Percentiles rank a stretch among this genome's conserved stretches.
These are phyloP conservation scores for Scalesia atractyloides DNA, from an alignment of 129 eudicot genomes.

Conservation along the genomic window DNA sequence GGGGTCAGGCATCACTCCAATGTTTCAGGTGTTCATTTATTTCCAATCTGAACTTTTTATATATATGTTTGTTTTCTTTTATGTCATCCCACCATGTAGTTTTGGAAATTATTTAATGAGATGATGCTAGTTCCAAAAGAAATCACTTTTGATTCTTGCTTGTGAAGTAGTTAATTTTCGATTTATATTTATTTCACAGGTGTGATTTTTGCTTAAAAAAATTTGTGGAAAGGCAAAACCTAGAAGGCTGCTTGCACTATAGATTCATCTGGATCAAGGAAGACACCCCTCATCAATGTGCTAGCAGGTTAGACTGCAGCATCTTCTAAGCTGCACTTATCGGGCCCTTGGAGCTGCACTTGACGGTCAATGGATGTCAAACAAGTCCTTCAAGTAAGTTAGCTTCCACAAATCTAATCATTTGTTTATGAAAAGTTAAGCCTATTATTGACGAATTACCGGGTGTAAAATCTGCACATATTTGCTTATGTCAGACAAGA, in stretches of 20 bases:
- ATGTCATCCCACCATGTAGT: no score
- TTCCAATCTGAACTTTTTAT: not conserved
- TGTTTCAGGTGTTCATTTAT: conserved; percentile 55
- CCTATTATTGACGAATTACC: not conserved
- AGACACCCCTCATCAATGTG: conserved; percentile 92
- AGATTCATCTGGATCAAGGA: conserved; percentile 99
- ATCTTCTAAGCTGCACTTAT: conserved; percentile 65
- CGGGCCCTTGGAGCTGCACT: conserved; percentile 95
- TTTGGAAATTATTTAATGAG: no score
- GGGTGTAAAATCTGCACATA: no score
- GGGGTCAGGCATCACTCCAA: conserved; percentile 68
- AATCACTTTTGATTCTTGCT: not conserved
- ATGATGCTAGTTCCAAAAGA: no score
- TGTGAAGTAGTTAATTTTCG: not conserved
- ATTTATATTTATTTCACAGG: conserved; percentile 44
- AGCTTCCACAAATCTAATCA: not conserved
- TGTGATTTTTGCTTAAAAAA: conserved; percentile 80
- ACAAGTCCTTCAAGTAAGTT: conserved; percentile 76
- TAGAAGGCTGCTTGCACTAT: conserved; percentile 92
- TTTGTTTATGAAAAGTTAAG: conserved; percentile 3
- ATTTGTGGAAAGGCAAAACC: conserved; percentile 98
- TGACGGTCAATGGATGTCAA: conserved; percentile 67
- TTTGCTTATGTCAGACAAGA: no score
- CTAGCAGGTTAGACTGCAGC: conserved; percentile 81
- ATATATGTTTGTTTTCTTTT: no score